Base-by-base conservation (phyloP, 2,329 filamentous ascomycete genomes). In the Monosporascus sp. region DNA sequence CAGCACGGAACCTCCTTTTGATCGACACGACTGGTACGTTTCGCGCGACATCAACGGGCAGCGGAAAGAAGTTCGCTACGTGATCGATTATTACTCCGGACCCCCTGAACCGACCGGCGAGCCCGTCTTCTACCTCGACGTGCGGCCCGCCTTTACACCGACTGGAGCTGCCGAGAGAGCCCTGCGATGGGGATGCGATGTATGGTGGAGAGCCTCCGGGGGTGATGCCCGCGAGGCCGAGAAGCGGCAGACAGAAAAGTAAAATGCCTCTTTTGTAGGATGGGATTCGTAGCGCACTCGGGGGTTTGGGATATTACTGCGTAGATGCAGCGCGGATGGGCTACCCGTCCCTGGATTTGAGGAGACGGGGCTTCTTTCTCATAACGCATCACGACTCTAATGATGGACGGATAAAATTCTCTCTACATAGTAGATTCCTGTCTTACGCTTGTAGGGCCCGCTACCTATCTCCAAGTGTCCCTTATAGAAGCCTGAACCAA, bases 11-110 rank as follows among this genome's bases (percentile, higher is more conserved):
- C 88, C 91, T 11, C 94, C 94, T 1, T 99, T 99, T 65, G 94
- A 99, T 72, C 85, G 94, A 57, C 94, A 99, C 69, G 94, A 99
- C 70, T 99, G 94, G 94, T 97, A 87, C 67, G 89, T 99, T 43
- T 82, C 89, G 59, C 82, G 94, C 58, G 81, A 87, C 36, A 73
- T 81, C 48, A 78, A 85, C 51, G 90, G 89, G 27, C 69, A 85
- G 54, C 79, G 77, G 64, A 87, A 86, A 68, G 87, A 97, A 75
- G 78, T 97, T 46, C 84, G 94, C 64, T 99, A 99, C 70, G 85
- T 99, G 52, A 99, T 99, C 69, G 94, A 99, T 71, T 97, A 96
- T 73, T 97, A 97, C 72, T 87, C 88, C 36, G 93, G 86, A 6
- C 85, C 86, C 24, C 87, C 88, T 1, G 91, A 95, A 65, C 84